Base-by-base conservation (phyloP, 2,329 filamentous ascomycete species). In the Pestalotiopsis sp. region DNA sequence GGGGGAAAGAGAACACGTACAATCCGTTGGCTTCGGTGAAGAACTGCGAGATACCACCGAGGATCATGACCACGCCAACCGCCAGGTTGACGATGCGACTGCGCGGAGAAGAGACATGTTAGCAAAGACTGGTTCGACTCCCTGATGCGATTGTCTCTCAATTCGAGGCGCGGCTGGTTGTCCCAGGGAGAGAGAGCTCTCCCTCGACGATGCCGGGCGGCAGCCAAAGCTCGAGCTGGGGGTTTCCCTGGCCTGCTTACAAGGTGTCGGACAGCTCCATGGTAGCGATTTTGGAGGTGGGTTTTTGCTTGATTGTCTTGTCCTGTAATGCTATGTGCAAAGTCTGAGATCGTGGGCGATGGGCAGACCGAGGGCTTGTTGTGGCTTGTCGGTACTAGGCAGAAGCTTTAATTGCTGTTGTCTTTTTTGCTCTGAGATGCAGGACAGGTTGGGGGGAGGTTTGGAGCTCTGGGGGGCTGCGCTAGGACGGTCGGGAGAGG, bases 211-310 rank as follows among this genome's bases (percentile, higher is more conserved):
- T 52, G 58, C 31, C 20, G 38, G n/a, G 31, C 31, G 7, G 9
- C 31, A 62, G 59, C 23, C 59, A 23, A 68, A 52, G 67, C 36
- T 52, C 70, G 69, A 59, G 20, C 20, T 58, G 66, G 71, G 69
- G 67, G 61, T 68, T 45, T 60, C 60, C 39, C 63, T 56, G 66
- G 59, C 36, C 63, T 72, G 87, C 93, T 84, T 87, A 97, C 94
- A 97, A 97, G 80, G 91, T 91, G 83, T 97, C 94, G 72, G 93
- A 95, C 85, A 94, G 93, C 83, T 97, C 94, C 94, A 97, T 97
- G 74, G 79, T 85, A 78, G 72, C 68, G 58, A 70, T 20, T 23
- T 66, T 5, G 45, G 17, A 12, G 20, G n/a, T 11, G 38, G 27
- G 17, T 56, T 14, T n/a, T 5, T 4, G n/a, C 20, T 64, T 17